Conservation (phyloP, 2,329 filamentous ascomycete genomes). For the Ceratocystis colombiana region DNA sequence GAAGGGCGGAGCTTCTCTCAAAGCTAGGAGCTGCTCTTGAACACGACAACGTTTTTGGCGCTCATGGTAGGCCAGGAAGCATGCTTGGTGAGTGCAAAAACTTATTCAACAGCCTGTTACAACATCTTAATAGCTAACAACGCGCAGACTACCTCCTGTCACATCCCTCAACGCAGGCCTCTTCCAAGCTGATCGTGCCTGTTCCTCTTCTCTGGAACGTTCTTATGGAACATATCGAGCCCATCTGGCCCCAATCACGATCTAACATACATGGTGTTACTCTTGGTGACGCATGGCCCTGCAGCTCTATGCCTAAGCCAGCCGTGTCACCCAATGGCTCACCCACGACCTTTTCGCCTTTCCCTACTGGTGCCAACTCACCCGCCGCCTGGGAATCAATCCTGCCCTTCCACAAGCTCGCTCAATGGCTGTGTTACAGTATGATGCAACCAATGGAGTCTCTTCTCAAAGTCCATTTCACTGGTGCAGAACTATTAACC, state of each 20-base stretch:
- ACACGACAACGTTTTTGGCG: conserved; percentile 74
- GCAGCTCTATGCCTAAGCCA: conserved; percentile 62
- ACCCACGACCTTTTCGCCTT: conserved; percentile 41
- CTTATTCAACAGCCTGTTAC: neutral
- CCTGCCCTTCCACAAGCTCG: conserved; percentile 86
- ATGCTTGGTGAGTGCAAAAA: conserved; percentile 62
- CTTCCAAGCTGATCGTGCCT: conserved; percentile 76
- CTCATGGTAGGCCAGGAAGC: conserved; percentile 76
- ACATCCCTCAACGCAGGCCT: conserved; percentile 79
- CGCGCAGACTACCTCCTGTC: conserved; percentile 78
- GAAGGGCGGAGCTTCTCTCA: conserved; percentile 68
- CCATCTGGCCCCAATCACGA: conserved; percentile 81
- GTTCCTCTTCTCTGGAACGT: conserved; percentile 84
- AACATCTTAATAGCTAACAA: conserved; percentile 25
- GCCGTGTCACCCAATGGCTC: conserved; percentile 34
- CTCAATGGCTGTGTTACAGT: conserved; percentile 90
- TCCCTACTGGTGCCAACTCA: conserved; percentile 35
- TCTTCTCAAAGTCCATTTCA: conserved; percentile 69
- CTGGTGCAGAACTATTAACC: conserved; percentile 70
- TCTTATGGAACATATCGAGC: conserved; percentile 73
- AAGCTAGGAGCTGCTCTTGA: conserved; percentile 65
- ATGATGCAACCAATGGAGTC: conserved; percentile 85
- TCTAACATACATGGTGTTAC: conserved; percentile 79
- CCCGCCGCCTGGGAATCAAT: conserved; percentile 65
- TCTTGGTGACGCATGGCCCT: conserved; percentile 91